These are phyloP conservation scores for Naganishia sp. DNA, from an alignment of 1,284 basidiomycete species.

Conservation along the genomic window DNA sequence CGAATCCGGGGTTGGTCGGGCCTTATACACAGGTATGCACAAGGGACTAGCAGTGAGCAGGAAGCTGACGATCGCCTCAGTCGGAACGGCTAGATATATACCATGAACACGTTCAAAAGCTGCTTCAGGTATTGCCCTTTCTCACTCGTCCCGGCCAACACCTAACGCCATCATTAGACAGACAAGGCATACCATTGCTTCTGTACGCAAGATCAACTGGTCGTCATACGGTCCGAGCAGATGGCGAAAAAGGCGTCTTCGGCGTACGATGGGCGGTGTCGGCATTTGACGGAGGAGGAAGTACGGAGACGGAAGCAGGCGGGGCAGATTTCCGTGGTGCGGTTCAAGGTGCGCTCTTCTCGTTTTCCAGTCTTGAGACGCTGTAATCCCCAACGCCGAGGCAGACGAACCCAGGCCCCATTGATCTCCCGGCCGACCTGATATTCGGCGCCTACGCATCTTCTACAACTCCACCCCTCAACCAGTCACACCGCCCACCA, in stretches of 20 bases:
- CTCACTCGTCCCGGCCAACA: neutral
- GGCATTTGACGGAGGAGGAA: constrained; percentile 83
- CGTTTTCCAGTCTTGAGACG: neutral
- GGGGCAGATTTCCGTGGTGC: constrained; percentile 77
- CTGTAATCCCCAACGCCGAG: too few relatives aligned
- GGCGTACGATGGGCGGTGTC: constrained; percentile 81
- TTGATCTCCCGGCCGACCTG: constrained; percentile 37
- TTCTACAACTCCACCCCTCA: constrained; percentile 45
- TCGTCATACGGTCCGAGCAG: constrained; percentile 66
- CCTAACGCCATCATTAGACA: constrained; percentile 57
- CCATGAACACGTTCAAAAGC: constrained; percentile 66
- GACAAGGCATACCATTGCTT: constrained; percentile 95
- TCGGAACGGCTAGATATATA: constrained; percentile 88
- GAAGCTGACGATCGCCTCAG: too few relatives aligned
- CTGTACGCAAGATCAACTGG: constrained; percentile 71
- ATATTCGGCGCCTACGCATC: constrained; percentile 35
- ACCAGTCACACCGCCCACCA: neutral
- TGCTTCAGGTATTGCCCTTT: constrained; percentile 64
- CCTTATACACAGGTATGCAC: constrained; percentile 89
- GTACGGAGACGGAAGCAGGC: constrained; percentile 69
- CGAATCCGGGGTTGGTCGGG: constrained; percentile 67
- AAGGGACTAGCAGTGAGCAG: too few relatives aligned
- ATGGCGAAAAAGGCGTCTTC: constrained; percentile 69
- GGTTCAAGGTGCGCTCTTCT: constrained; percentile 70
- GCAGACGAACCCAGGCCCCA: too few relatives aligned